Base-by-base conservation (phyloP, 805 yeast genomes). In the Metschnikowia corniflorae region DNA sequence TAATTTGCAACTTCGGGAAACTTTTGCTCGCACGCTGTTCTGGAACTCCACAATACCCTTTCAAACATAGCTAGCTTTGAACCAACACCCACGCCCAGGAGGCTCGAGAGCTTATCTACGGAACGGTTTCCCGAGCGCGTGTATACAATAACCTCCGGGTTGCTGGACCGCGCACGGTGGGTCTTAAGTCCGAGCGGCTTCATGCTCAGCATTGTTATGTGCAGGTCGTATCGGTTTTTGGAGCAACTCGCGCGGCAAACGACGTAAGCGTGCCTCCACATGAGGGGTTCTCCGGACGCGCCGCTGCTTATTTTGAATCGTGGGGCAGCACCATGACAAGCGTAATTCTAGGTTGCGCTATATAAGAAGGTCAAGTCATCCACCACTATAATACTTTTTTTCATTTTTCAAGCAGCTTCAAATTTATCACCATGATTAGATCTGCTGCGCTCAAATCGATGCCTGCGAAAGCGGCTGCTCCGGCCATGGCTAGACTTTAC, bases 401-500 rank as follows among this genome's bases (percentile, higher is more conserved):
- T 3, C n/a, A 15, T 26, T 14, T 15, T 26, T 26, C 28, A 9
- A 23, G 19, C 19, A 21, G 12, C 24, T 21, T 10, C 24, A 20
- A 20, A 7, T 21, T n/a, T 21, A 21, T 10, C 3, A 21, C 12
- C 9, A 37, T 37, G 40, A 26, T 37, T 14, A 35, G 21, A 16
- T 25, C 39, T 9, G 22, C 35, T 13, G 40, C 40, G 7, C 20
- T 26, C 8, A 31, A 27, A 14, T 22, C 35, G 12, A 31, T 37
- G 32, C 24, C 32, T 17, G 19, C 40, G 18, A 31, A 32, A 27
- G 29, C 40, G 10, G n/a, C 27, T 10, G 35, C 16, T 29, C 40
- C 35, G 8, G 28, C 34, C 7, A 14, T 31, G 20, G 12, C 40
- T 8, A 37, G 40, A 19, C 16, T 26, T 9, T 37, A 54, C 45